Conservation (phyloP, 495 filamentous ascomycete species). For the Penicillium malachiteum region DNA sequence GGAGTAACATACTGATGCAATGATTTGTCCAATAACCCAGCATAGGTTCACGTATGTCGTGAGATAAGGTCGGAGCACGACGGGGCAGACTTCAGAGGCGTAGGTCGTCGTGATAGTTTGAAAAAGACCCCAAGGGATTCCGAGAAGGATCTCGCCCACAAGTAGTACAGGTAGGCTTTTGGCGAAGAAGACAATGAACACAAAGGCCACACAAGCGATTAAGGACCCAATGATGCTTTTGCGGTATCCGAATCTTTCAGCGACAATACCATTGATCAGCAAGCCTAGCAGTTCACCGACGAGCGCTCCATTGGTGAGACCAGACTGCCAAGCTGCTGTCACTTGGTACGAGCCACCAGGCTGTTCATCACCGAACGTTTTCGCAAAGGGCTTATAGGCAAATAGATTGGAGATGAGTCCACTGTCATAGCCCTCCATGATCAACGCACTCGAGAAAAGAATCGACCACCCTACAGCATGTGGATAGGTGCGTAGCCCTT, state of each 20-base stretch:
- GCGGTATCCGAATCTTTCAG: conserved; percentile 61
- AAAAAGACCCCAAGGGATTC: conserved; percentile 78
- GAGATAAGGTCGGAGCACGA: conserved; percentile 66
- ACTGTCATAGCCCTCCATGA: conserved; percentile 45
- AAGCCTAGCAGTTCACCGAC: conserved; percentile 65
- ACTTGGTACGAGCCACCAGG: conserved; percentile 36
- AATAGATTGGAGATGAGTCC: conserved; percentile 29
- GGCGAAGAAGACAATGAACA: conserved; percentile 72
- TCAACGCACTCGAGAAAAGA: conserved; percentile 34
- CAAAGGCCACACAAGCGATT: conserved; percentile 49
- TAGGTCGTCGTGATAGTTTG: conserved; percentile 75
- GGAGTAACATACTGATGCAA: not conserved
- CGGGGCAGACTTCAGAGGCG: conserved; percentile 76
- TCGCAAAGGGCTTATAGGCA: conserved; percentile 10
- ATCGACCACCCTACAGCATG: conserved; percentile 42
- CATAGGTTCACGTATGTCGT: conserved; percentile 80
- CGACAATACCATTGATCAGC: conserved; percentile 60
- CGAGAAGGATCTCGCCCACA: conserved; percentile 69
- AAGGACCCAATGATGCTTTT: conserved; percentile 61
- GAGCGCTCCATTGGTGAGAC: conserved; percentile 55
- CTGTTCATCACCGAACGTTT: conserved; percentile 24
- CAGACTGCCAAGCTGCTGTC: conserved; percentile 58
- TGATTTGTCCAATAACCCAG: conserved; percentile 51
- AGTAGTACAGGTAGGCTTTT: conserved; percentile 64
- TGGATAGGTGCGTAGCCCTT: conserved; percentile 15